A percentile compares a stretch with the other conserved stretches of the same genome.
phyloP scores from a whole-genome alignment of 129 eudicot species.

The Daucus carota region DH1_v3.0 NC_030383.2:55881501-55882000 shows the following conservation, averaged over 20 bases:
- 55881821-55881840: neutral
- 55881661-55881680: neutral
- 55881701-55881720: neutral
- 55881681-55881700: neutral
- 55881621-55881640: neutral
- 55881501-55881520: conserved; percentile 16
- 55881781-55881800: neutral
- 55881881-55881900: neutral
- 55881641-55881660: neutral
- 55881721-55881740: neutral
- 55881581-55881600: conserved; percentile 15
- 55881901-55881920: neutral
- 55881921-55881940: neutral
- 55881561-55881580: conserved; percentile 7
- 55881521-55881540: conserved; percentile 23
- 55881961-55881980: neutral
- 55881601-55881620: conserved; percentile 15
- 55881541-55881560: neutral
- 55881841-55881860: neutral
- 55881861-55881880: no score
- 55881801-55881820: neutral
- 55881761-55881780: neutral
- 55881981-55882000: neutral
- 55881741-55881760: neutral
- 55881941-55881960: neutral